phyloP scores from a whole-genome alignment of 2,329 filamentous ascomycete genomes.

The Pseudocercospora vitis region DNA sequence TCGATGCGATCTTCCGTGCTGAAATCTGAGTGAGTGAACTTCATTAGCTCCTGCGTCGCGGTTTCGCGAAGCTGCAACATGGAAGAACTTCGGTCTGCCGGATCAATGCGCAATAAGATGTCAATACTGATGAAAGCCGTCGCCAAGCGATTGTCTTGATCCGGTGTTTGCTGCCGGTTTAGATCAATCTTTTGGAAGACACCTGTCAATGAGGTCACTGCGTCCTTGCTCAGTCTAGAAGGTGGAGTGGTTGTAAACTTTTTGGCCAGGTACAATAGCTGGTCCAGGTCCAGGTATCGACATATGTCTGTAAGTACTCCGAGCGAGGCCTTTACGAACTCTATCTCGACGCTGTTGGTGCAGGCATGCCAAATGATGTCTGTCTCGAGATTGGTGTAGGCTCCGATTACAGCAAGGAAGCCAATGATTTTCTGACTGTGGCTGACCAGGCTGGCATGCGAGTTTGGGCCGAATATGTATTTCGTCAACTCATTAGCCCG shows the following conservation, averaged over 20 bases:
- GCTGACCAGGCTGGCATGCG: conserved; percentile 84
- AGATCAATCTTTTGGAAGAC: conserved; percentile 22
- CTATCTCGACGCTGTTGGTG: conserved; percentile 75
- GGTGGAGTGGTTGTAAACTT: conserved; percentile 60
- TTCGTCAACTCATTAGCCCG: conserved; percentile 70
- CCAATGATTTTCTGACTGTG: conserved; percentile 81
- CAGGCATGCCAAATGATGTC: conserved; percentile 84
- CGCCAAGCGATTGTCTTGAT: conserved; percentile 17
- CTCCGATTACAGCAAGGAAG: conserved; percentile 77
- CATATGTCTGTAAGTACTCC: conserved; percentile 60
- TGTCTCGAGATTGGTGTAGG: conserved; percentile 69
- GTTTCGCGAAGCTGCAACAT: conserved; percentile 22
- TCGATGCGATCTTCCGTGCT: conserved; percentile 23
- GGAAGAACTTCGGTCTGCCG: conserved; percentile 8
- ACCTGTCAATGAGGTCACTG: conserved; percentile 26
- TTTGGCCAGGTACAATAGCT: conserved; percentile 65
- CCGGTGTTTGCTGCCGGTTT: conserved; percentile 6
- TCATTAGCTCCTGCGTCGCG: conserved; percentile 24
- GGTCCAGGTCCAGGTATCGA: conserved; percentile 43
- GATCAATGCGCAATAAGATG: conserved; percentile 27
- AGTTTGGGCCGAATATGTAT: conserved; percentile 86
- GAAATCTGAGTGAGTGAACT: conserved; percentile 17
- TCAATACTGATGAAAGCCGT: conserved; percentile 33
- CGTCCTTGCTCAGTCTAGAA: conserved; percentile 27
- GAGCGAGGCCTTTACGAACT: conserved; percentile 78